A percentile compares a stretch with the other conserved stretches of the same genome.
Conservation (phyloP, 1,284 basidiomycete genomes). For the Sporisorium iseilematis-ciliati region DNA sequence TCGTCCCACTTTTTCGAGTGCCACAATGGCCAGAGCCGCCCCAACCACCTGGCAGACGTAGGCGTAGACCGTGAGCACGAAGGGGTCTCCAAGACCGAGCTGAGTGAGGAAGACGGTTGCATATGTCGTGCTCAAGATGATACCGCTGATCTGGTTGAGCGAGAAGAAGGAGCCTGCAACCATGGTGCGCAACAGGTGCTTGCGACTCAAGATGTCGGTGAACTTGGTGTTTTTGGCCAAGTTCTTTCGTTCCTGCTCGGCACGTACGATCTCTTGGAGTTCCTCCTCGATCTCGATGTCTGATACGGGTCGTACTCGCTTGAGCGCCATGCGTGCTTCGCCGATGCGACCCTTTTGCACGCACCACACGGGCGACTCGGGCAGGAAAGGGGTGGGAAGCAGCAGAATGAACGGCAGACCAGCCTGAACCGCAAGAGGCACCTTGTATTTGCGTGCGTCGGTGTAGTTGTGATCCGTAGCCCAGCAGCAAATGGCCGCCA, state of each 20-base stretch:
- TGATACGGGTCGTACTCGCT: conserved; percentile 41
- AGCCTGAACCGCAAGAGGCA: conserved; percentile 55
- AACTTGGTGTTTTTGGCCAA: conserved; percentile 45
- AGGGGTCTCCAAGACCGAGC: conserved; percentile 52
- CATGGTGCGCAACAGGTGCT: conserved; percentile 53
- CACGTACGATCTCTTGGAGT: conserved; percentile 42
- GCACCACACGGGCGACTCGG: conserved; percentile 57
- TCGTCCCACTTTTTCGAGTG: conserved; percentile 55
- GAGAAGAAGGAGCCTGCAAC: conserved; percentile 60
- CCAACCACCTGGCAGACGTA: conserved; percentile 52
- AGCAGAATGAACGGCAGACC: conserved; percentile 47
- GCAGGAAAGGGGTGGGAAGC: conserved; percentile 42
- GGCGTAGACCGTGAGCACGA: conserved; percentile 54
- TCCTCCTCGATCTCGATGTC: conserved; percentile 54
- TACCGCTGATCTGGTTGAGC: conserved; percentile 60
- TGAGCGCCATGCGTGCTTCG: conserved; percentile 45
- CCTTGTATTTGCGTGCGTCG: conserved; percentile 42
- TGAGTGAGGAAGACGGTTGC: conserved; percentile 58
- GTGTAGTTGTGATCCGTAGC: conserved; percentile 37
- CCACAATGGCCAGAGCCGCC: conserved; percentile 52
- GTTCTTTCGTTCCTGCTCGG: conserved; percentile 53
- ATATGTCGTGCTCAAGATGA: conserved; percentile 60
- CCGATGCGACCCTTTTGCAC: conserved; percentile 56
- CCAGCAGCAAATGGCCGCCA: conserved; percentile 55
- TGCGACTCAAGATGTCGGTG: conserved; percentile 54